A percentile compares a stretch with the other conserved stretches of the same genome.
phyloP scores from a whole-genome alignment of 495 filamentous ascomycete species.

The Podospora tetraspora region DNA sequence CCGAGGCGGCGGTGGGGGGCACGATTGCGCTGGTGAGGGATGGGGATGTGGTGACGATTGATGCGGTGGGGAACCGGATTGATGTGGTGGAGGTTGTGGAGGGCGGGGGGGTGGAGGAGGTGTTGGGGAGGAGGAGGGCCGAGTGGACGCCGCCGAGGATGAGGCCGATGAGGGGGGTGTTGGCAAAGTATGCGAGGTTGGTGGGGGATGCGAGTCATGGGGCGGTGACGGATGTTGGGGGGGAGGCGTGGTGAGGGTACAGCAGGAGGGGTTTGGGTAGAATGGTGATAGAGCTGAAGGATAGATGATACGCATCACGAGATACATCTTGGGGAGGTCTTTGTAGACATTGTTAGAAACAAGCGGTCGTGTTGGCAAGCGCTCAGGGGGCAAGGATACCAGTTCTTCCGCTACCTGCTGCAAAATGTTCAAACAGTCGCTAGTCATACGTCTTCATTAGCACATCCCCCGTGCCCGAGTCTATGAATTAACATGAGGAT shows the following conservation, averaged over 20 bases:
- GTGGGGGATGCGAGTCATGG: slow-evolving; percentile 53
- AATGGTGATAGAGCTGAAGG: neutral
- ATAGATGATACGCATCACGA: neutral
- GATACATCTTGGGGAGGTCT: neutral
- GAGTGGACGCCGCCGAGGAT: slow-evolving; percentile 69
- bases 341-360: neutral
- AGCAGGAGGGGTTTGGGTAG: neutral
- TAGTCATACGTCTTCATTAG: neutral
- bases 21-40: slow-evolving; percentile 75
- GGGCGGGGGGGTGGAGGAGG: slow-evolving; percentile 46
- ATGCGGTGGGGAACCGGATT: slow-evolving; percentile 72
- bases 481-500: slow-evolving; percentile 8
- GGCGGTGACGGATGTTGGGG: slow-evolving; percentile 46
- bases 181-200: slow-evolving; percentile 81
- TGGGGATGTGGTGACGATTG: slow-evolving; percentile 83
- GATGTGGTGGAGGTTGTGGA: slow-evolving; percentile 50
- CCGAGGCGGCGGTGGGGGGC: slow-evolving; percentile 78
- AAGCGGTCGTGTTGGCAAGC: neutral
- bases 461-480: neutral
- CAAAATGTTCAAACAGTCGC: neutral
- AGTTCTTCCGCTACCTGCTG: neutral
- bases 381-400: neutral
- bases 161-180: slow-evolving; percentile 73
- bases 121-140: slow-evolving; percentile 60
- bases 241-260: slow-evolving; percentile 20